phyloP scores from a whole-genome alignment of 495 filamentous ascomycete species.

The Cladorrhinum samala region DNA sequence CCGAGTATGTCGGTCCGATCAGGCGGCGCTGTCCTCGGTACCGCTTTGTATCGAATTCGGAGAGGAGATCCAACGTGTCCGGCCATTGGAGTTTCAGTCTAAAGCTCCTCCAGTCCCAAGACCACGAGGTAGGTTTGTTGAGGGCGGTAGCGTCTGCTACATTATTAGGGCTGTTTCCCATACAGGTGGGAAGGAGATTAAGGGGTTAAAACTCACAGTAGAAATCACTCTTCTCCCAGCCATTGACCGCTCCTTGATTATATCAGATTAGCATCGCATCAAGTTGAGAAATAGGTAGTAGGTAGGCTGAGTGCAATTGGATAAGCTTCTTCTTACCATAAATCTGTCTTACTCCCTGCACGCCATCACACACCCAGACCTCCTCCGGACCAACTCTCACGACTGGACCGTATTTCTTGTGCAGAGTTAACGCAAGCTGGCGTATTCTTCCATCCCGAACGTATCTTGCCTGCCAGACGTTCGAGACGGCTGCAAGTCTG shows the following conservation, averaged over 20 bases:
- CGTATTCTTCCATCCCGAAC: slow-evolving; percentile 26
- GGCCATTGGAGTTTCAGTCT: slow-evolving; percentile 14
- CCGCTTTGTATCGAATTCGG: slow-evolving; percentile 31
- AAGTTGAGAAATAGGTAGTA: too few relatives aligned
- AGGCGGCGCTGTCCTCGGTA: slow-evolving; percentile 36
- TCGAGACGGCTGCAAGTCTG: slow-evolving; percentile 31
- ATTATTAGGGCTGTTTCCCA: not conserved
- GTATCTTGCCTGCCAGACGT: slow-evolving; percentile 32
- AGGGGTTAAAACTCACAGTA: too few relatives aligned
- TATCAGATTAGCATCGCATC: too few relatives aligned
- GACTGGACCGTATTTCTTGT: slow-evolving; percentile 45
- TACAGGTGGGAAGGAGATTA: too few relatives aligned
- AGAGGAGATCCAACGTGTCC: slow-evolving; percentile 32
- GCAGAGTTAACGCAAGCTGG: slow-evolving; percentile 32
- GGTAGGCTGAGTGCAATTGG: too few relatives aligned
- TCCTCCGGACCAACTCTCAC: slow-evolving; percentile 54
- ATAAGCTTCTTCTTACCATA: slow-evolving; percentile 29
- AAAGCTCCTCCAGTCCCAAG: slow-evolving; percentile 4
- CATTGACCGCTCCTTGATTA: too few relatives aligned
- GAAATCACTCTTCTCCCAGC: not conserved
- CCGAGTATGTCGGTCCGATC: slow-evolving; percentile 33
- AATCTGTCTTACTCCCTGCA: slow-evolving; percentile 33
- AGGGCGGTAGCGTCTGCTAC: slow-evolving; percentile 24
- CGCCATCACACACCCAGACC: slow-evolving; percentile 43
- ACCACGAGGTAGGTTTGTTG: slow-evolving; percentile 16